These are phyloP conservation scores for Globisporangium radiosum DNA, from an alignment of 352 stramenopile genomes.

Conservation along the genomic window DNA sequence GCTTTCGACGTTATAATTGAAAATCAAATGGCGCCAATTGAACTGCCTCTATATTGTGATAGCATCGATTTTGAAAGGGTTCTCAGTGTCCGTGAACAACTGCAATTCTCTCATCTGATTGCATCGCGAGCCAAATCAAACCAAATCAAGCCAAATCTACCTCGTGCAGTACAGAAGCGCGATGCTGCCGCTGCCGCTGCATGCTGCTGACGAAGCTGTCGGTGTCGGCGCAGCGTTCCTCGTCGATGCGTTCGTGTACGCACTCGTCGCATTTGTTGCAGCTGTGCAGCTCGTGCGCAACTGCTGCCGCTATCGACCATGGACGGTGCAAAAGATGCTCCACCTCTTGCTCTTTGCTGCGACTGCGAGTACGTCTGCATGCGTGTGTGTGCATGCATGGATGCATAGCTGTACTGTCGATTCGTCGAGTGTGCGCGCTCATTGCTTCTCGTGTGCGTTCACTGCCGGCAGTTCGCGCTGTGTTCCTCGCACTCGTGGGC, in stretches of 20 bases:
- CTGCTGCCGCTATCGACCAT: constrained; percentile 74
- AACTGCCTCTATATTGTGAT: neutral
- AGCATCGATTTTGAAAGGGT: too few relatives aligned
- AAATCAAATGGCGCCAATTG: neutral
- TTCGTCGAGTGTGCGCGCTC: neutral
- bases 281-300: constrained; percentile 77
- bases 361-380: constrained; percentile 39
- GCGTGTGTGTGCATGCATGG: neutral
- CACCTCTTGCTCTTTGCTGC: constrained; percentile 79
- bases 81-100: too few relatives aligned
- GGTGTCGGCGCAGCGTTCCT: constrained; percentile 63
- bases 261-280: constrained; percentile 45
- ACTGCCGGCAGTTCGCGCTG: constrained; percentile 30
- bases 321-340: constrained; percentile 87
- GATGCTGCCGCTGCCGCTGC: neutral
- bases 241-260: constrained; percentile 60
- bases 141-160: neutral
- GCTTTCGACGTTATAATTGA: too few relatives aligned
- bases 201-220: constrained; percentile 16
- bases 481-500: constrained; percentile 70
- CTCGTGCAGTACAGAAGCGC: neutral
- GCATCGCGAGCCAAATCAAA: neutral
- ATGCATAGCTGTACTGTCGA: neutral
- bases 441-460: neutral
- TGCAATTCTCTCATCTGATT: too few relatives aligned